Conservation (phyloP, 2,329 filamentous ascomycete genomes). For the Diplodia seriata region DNA sequence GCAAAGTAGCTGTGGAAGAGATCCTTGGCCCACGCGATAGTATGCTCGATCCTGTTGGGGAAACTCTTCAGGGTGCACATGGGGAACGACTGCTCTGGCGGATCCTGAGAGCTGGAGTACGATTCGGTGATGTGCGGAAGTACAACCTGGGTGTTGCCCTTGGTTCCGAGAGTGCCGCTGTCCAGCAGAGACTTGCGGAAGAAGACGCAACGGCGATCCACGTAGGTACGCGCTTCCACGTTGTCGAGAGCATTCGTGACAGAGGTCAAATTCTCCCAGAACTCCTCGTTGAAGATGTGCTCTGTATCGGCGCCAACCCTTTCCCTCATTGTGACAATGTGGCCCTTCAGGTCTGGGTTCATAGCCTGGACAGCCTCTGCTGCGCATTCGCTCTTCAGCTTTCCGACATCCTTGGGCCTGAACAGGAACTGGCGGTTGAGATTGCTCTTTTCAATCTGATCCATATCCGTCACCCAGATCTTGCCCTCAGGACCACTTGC, state of each 20-base stretch:
- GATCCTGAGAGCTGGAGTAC: slow-evolving; percentile 96
- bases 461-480: slow-evolving; percentile 95
- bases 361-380: slow-evolving; percentile 88
- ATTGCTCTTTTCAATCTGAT: slow-evolving; percentile 99
- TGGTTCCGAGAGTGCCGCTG: slow-evolving; percentile 97
- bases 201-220: slow-evolving; percentile 95
- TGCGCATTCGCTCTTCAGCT: slow-evolving; percentile 95
- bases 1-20: slow-evolving; percentile 94
- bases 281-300: slow-evolving; percentile 89
- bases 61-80: slow-evolving; percentile 98
- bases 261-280: slow-evolving; percentile 86
- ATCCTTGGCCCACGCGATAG: slow-evolving; percentile 96
- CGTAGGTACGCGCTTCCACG: slow-evolving; percentile 94
- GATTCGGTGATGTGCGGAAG: slow-evolving; percentile 92
- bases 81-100: slow-evolving; percentile 97
- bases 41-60: slow-evolving; percentile 98
- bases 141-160: slow-evolving; percentile 97
- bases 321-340: slow-evolving; percentile 86
- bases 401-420: slow-evolving; percentile 88
- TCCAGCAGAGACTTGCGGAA: slow-evolving; percentile 97
- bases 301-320: slow-evolving; percentile 92
- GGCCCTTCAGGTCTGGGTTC: slow-evolving; percentile 90
- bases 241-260: slow-evolving; percentile 98
- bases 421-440: slow-evolving; percentile 97
- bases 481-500: slow-evolving; percentile 86